Base-by-base conservation (phyloP, 192 early-diverging fungal species). In the Entomortierella lignicola region DNA sequence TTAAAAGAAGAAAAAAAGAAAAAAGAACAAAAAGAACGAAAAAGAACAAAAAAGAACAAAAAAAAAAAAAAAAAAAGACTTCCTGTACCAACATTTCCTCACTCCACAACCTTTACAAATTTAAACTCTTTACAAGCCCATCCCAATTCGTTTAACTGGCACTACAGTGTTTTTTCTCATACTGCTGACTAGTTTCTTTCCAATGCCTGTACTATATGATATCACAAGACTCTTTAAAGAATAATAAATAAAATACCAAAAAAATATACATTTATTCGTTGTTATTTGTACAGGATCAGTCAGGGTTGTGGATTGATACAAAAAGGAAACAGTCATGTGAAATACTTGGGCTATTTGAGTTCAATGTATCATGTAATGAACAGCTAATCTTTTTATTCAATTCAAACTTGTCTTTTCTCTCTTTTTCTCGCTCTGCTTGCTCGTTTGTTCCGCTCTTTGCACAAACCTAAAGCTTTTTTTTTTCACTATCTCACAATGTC, bases 171-270 rank as follows among this genome's bases (percentile, higher is more conserved):
- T n/a, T n/a, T n/a, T n/a, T n/a, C n/a, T n/a, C n/a, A n/a, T n/a
- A n/a, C n/a, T n/a, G n/a, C n/a, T n/a, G n/a, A n/a, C n/a, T n/a
- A n/a, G n/a, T n/a, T n/a, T n/a, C 10, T 37, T 10, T 20, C 41
- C 53, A 43, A 70, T 70, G 55, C 68, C 68, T 70, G 68, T 70
- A 70, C 51, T 41, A 32, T 69, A 69, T 34, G 55, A 32, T 62
- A 21, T 62, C 20, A 29, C n/a, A 27, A n/a, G 31, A 37, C 37
- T 43, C 31, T 27, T 57, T 67, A 21, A 20, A 47, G n/a, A 18
- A 47, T 47, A 61, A 27, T 61, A 27, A 52, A 48, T 51, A 20
- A 54, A 37, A 37, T 37, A 37, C 34, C 5, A 7, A 37, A 37
- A 37, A 37, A 37, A 4, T 50, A 44, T 8, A 44, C 8, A 44